Evolutionary conservation across 768 basidiomycete species (phyloP), one percentile per base, ranked within the genome.

Genomic region (Tricholoma furcatifolium): DNA sequence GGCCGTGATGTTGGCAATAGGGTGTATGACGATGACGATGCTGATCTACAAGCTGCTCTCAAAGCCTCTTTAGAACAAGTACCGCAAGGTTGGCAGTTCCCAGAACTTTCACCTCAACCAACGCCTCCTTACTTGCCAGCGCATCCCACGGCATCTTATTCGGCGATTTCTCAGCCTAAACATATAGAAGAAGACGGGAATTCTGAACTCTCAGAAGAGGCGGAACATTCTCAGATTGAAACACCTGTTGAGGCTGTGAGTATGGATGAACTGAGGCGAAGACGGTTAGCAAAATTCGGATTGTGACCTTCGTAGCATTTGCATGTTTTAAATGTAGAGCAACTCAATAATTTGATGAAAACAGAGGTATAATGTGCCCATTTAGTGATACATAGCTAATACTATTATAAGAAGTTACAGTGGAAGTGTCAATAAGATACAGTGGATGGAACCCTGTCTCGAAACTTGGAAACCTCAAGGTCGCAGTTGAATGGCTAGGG

Each of bases 11-110:
- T 54, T 32, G 56, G 60, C 24, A 54, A 76, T 46, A 71, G 83
- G 42, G 80, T 85, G 35, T 85, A 90, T 59, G 93, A 94, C 56
- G 93, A 95, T 57, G 93, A 94, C 46, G 93, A 96, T 60, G 83
- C 81, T 20, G 87, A 90, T 60, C 70, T 96, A 42, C 93, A 95
- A 69, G 93, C 92, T 10, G 93, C 93, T 4, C 74, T 96, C 43
- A 84, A 75, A 63, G 93, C 91, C 2, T 93, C 92, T 34, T 72
- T 95, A 56, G 87, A 88, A 63, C 72, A 73, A 38, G 65, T 83
- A 18, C 84, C 88, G 1, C 67, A 70, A 36, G 85, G 76, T 27
- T 85, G 76, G 69, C 59, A 67, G 23, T 60, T 74, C 4, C 74
- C 75, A 31, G 65, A 68, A 23, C 42, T 56, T 24, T 49, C 55